Evolutionary conservation across 306 rosid species (phyloP).

Genomic region (Argentina anserina): DNA sequence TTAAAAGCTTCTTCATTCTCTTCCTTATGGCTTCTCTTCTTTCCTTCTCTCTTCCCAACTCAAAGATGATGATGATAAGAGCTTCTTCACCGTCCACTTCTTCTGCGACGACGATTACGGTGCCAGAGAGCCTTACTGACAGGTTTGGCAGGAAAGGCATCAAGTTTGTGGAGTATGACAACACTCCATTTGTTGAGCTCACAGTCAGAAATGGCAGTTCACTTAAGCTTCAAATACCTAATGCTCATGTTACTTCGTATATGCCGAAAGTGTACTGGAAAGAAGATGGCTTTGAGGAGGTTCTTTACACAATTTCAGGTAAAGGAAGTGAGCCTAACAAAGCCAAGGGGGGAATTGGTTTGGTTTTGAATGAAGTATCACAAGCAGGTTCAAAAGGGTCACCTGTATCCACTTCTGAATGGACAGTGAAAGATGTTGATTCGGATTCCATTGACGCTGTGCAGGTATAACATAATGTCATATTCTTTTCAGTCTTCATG

Average conservation of each 20-base stretch:
- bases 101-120: constrained; percentile 26
- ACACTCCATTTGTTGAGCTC: constrained; percentile 58
- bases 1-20: constrained; percentile 32
- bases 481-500: not conserved
- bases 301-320: constrained; percentile 64
- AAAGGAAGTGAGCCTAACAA: constrained; percentile 34
- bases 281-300: constrained; percentile 81
- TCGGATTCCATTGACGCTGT: constrained; percentile 88
- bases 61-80: constrained; percentile 38
- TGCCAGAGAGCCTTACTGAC: constrained; percentile 58
- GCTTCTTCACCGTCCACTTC: constrained; percentile 39
- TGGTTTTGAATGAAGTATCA: constrained; percentile 58
- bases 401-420: constrained; percentile 44
- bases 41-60: constrained; percentile 71
- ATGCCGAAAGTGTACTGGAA: constrained; percentile 87
- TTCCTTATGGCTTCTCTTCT: constrained; percentile 77
- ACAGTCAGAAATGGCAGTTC: constrained; percentile 89
- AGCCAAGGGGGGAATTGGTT: constrained; percentile 74
- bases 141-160: constrained; percentile 75
- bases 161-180: constrained; percentile 57
- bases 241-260: constrained; percentile 85
- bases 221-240: constrained; percentile 71
- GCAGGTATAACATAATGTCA: constrained; percentile 44
- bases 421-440: constrained; percentile 80
- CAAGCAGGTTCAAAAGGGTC: constrained; percentile 48